Conservation (phyloP, 2,329 filamentous ascomycete species). For the Beauveria caledonica region DNA sequence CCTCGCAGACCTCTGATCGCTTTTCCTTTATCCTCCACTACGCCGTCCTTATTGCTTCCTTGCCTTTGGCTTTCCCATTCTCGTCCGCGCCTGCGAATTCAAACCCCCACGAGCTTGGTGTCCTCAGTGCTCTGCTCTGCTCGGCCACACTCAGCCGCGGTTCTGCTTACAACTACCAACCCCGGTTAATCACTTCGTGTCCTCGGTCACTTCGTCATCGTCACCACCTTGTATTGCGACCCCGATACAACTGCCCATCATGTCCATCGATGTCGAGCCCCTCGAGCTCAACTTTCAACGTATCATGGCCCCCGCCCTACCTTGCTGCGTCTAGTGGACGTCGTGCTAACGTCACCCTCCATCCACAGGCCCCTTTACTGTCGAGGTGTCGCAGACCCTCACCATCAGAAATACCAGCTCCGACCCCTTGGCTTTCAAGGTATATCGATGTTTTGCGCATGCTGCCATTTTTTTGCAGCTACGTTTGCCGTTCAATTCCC, state of each 20-base stretch:
- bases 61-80: neutral
- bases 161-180: conserved; percentile 8
- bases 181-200: neutral
- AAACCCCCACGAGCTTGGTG: neutral
- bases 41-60: conserved; percentile 1
- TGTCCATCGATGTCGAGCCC: conserved; percentile 94
- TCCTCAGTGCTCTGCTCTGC: neutral
- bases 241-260: conserved; percentile 35
- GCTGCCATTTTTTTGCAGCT: neutral
- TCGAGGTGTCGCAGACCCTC: conserved; percentile 56
- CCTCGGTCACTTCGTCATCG: conserved; percentile 8
- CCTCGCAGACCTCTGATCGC: neutral
- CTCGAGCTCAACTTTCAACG: conserved; percentile 88
- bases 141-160: neutral
- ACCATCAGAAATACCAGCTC: conserved; percentile 57
- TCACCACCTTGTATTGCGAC: neutral
- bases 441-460: conserved; percentile 24
- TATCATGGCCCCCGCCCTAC: conserved; percentile 40
- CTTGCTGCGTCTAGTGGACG: neutral
- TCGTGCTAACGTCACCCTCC: conserved; percentile 11
- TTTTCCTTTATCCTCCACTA: conserved; percentile 4
- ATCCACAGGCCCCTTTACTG: conserved; percentile 53
- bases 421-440: conserved; percentile 62
- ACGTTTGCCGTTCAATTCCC: neutral
- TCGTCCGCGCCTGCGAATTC: neutral